Conservation (phyloP, 495 filamentous ascomycete species). For the Opeltia flavorubescens region DNA sequence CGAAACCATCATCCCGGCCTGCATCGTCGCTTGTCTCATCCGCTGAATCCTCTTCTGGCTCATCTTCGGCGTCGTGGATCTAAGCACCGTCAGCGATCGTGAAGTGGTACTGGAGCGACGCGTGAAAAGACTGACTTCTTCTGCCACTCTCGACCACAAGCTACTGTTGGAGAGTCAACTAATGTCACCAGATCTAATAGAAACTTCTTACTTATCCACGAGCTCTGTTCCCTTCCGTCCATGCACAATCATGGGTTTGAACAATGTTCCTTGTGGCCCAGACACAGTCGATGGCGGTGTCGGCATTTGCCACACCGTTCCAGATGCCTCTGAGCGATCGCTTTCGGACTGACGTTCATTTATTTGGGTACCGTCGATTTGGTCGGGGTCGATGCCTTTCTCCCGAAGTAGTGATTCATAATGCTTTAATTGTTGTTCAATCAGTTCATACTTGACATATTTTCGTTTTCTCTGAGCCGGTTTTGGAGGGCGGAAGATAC, state of each 20-base stretch:
- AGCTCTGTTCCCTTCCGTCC: not conserved
- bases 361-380: not conserved
- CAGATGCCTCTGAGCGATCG: not conserved
- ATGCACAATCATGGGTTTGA: not conserved
- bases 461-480: slow-evolving; percentile 16
- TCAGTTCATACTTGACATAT: not conserved
- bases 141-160: not conserved
- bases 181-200: too few species aligned
- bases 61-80: not conserved
- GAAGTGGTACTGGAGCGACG: not conserved
- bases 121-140: not conserved
- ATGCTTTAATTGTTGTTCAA: not conserved
- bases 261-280: not conserved
- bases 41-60: not conserved
- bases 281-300: not conserved
- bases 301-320: not conserved
- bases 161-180: not conserved
- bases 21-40: not conserved
- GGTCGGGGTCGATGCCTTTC: not conserved
- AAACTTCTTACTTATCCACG: not conserved
- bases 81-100: not conserved
- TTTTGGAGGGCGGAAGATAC: slow-evolving; percentile 20
- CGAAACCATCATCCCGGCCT: not conserved
- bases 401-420: not conserved
- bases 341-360: not conserved